phyloP scores from a whole-genome alignment of 805 yeast genomes.

The Kockiozyma suomiensis region DNA sequence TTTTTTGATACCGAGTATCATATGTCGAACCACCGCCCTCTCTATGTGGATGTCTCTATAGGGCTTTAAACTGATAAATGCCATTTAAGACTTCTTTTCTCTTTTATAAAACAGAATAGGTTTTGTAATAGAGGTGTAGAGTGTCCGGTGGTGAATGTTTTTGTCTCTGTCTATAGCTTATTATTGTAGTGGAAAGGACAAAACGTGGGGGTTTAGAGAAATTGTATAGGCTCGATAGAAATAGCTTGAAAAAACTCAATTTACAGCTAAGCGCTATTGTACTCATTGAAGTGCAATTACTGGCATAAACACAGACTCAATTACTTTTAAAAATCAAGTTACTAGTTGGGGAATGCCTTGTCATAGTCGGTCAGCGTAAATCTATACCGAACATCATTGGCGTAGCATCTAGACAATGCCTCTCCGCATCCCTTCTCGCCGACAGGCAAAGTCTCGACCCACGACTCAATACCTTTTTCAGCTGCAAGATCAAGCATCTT shows the following conservation, averaged over 20 bases:
- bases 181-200: no score
- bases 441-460: constrained; percentile 44
- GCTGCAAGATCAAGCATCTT: constrained; percentile 68
- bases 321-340: no score
- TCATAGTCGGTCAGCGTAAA: constrained; percentile 50
- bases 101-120: no score
- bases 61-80: not conserved
- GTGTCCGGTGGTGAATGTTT: no score
- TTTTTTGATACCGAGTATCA: constrained; percentile 13
- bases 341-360: constrained; percentile 42
- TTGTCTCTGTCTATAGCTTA: no score
- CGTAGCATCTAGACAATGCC: constrained; percentile 44
- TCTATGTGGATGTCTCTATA: constrained; percentile 8
- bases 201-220: not conserved
- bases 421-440: constrained; percentile 41
- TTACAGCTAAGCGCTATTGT: no score
- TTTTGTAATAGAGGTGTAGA: no score
- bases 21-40: constrained; percentile 12
- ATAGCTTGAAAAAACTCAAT: no score
- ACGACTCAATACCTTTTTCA: constrained; percentile 44
- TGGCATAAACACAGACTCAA: no score
- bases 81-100: no score
- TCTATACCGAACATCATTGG: constrained; percentile 47
- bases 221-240: not conserved
- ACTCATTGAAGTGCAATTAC: no score